Evolutionary conservation across 2,329 filamentous ascomycete genomes (phyloP).

Genomic region (Boeremia lycopersici): DNA sequence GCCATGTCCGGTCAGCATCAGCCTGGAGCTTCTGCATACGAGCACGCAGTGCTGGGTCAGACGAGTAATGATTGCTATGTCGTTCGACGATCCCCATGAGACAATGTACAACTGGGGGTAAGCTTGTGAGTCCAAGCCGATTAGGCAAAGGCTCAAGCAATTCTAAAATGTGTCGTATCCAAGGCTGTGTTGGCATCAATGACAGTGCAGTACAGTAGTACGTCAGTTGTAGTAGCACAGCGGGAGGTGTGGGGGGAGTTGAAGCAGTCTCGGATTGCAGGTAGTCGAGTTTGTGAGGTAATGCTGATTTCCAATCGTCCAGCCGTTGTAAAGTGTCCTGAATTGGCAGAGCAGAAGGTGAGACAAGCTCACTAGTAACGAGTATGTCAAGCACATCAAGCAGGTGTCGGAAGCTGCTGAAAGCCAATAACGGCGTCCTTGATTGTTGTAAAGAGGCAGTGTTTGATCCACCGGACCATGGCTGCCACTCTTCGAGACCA

Average conservation of each 20-base stretch:
- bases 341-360: conserved; percentile 29
- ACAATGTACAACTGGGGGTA: conserved; percentile 38
- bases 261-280: conserved; percentile 20
- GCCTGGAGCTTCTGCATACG: conserved; percentile 28
- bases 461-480: conserved; percentile 65
- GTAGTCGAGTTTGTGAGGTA: conserved; percentile 34
- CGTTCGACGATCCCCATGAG: conserved; percentile 31
- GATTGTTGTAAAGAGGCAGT: conserved; percentile 26
- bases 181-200: conserved; percentile 27
- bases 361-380: conserved; percentile 15
- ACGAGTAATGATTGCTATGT: conserved; percentile 17
- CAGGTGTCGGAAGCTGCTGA: conserved; percentile 61
- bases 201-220: conserved; percentile 34
- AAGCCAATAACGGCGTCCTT: conserved; percentile 47
- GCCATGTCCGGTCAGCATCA: conserved; percentile 23
- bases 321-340: conserved; percentile 44
- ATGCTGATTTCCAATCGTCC: conserved; percentile 44
- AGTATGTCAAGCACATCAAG: conserved; percentile 42
- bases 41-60: conserved; percentile 21
- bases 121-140: conserved; percentile 27
- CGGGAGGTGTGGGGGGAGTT: conserved; percentile 32
- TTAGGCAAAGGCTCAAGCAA: conserved; percentile 33
- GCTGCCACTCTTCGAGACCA: conserved; percentile 75
- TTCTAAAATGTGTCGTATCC: conserved; percentile 26
- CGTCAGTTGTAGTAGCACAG: conserved; percentile 35